Base-by-base conservation (phyloP, 805 yeast species). In the Barnettozyma siamensis region DNA sequence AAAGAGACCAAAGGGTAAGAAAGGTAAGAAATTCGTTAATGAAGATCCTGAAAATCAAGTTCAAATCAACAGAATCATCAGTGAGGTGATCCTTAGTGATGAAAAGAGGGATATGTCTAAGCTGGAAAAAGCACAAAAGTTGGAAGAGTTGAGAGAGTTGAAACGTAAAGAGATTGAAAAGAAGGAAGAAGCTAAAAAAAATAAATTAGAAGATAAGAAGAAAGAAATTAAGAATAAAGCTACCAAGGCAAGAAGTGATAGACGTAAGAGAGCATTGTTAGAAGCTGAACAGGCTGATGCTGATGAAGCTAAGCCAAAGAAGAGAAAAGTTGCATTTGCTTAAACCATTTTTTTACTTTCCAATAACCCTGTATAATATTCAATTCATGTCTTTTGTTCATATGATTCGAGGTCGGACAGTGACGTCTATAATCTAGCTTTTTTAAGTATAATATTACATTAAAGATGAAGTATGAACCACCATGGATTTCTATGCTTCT, bases 141-240 rank as follows among this genome's bases (percentile, higher is more conserved):
- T 93, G 36, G 97, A 91, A 62, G 95, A 86, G 52, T 76, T 91
- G 44, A 75, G 99, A 57, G 96, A 88, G 33, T 68, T 88, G 49
- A 87, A 84, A 67, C 78, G 87, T 55, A 73, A 81, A 63, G 98
- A 93, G 61, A 76, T 91, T 48, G 97, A 91, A 59, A 70, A 83
- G 59, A 83, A 82, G 58, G 96, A 91, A 53, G 73, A 74, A 40
- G 78, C 67, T 27, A 87, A 88, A 65, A 65, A 71, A 45, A 73
- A 70, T 41, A 81, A 81, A 58, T 62, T 88, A 33, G 94, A 88
- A 48, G 76, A 70, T 42, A 89, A 84, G 61, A 88, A 88, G 65
- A 67, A 66, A 24, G 95, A 88, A 59, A 69, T 91, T 41, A 85
- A 76, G 60, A 75, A 70, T 50, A 85, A 80, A 59, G 82, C 91